A percentile compares a stretch with the other conserved stretches of the same genome.
Evolutionary conservation across 768 basidiomycete genomes (phyloP).

Genomic region (Boletus rubroflammeus): DNA sequence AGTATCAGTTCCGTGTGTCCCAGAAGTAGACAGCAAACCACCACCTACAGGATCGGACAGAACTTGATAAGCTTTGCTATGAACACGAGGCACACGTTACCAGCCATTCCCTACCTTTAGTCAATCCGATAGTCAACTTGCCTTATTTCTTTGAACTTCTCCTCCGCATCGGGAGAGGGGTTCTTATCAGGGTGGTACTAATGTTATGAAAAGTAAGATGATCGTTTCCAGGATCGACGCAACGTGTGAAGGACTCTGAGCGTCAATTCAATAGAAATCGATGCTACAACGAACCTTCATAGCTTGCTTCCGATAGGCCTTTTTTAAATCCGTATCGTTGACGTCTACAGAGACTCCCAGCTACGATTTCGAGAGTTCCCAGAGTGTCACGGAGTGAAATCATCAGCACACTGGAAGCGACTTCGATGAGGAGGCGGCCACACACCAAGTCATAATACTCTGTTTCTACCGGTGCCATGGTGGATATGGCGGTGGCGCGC

Average conservation of each 20-base stretch:
- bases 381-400: not conserved
- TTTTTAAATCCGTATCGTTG: conserved; percentile 82
- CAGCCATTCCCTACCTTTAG: conserved; percentile 6
- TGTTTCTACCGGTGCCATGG: conserved; percentile 86
- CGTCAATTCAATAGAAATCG: not conserved
- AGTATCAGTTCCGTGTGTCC: conserved; percentile 6
- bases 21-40: conserved; percentile 12
- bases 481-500: not conserved
- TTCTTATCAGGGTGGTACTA: conserved; percentile 98
- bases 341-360: conserved; percentile 70
- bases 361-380: conserved; percentile 34
- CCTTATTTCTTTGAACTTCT: conserved; percentile 97
- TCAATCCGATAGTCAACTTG: conserved; percentile 29
- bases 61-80: conserved; percentile 93
- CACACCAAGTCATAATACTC: conserved; percentile 85
- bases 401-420: not conserved
- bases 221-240: not conserved
- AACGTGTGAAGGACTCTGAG: not conserved
- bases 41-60: conserved; percentile 71
- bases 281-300: conserved; percentile 64
- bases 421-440: conserved; percentile 1
- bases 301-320: conserved; percentile 90
- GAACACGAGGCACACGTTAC: conserved; percentile 20
- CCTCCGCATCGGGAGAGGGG: conserved; percentile 85
- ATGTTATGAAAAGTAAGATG: not conserved